phyloP scores from a whole-genome alignment of 768 basidiomycete genomes.

The Lactarius psammicola region DNA sequence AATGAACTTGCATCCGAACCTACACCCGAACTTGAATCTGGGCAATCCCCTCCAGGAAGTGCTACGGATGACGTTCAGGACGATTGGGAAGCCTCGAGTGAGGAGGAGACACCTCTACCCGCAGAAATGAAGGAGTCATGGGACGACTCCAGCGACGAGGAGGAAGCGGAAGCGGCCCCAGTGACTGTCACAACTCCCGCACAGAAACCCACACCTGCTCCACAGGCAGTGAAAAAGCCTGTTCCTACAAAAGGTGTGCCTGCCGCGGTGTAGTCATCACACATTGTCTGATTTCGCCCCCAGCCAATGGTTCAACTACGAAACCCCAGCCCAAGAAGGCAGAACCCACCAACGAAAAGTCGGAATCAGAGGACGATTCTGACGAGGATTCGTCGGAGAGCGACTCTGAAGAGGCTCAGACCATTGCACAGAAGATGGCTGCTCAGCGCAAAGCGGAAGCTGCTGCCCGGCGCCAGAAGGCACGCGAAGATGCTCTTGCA shows the following conservation, averaged over 20 bases:
- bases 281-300: not conserved
- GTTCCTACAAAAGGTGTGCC: constrained; percentile 16
- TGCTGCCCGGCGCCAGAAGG: constrained; percentile 73
- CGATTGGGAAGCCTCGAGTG: constrained; percentile 69
- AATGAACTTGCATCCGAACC: constrained; percentile 29
- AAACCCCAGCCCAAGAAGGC: constrained; percentile 6
- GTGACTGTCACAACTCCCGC: constrained; percentile 16
- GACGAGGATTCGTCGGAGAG: constrained; percentile 36
- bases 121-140: constrained; percentile 35
- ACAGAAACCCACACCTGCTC: constrained; percentile 4
- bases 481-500: constrained; percentile 81
- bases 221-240: not conserved
- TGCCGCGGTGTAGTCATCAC: not conserved
- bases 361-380: constrained; percentile 43
- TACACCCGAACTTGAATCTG: constrained; percentile 29
- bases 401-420: constrained; percentile 64
- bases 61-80: constrained; percentile 35
- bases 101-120: constrained; percentile 38
- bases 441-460: constrained; percentile 80
- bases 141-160: constrained; percentile 53
- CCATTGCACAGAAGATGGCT: constrained; percentile 61
- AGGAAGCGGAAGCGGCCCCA: constrained; percentile 36
- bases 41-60: constrained; percentile 35
- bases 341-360: constrained; percentile 35
- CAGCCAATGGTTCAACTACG: constrained; percentile 20